A percentile compares a stretch with the other conserved stretches of the same genome.
These are phyloP conservation scores for Leucocoprinus sp. DNA, from an alignment of 768 basidiomycete species.

Conservation along the genomic window DNA sequence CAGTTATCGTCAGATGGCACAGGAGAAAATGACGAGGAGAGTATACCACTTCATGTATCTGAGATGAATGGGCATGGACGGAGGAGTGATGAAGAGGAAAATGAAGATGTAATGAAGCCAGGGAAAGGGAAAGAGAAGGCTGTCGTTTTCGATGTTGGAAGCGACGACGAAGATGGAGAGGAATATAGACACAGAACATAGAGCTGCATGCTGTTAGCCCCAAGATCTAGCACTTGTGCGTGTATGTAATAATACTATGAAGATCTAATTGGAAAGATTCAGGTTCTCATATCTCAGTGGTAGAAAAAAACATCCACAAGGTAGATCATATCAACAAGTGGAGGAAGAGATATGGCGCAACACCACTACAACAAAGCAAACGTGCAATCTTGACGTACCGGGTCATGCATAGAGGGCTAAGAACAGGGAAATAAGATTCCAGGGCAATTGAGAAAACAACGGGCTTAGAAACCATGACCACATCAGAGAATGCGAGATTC, in stretches of 20 bases:
- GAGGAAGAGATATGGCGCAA: too few species aligned
- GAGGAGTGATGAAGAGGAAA: conserved; percentile 32
- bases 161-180: conserved; percentile 44
- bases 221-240: not conserved
- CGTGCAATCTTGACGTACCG: too few species aligned
- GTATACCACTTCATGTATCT: conserved; percentile 52
- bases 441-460: too few species aligned
- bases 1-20: conserved; percentile 26
- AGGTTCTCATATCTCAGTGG: not conserved
- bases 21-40: conserved; percentile 46
- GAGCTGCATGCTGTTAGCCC: not conserved
- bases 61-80: conserved; percentile 29
- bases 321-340: too few species aligned
- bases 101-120: conserved; percentile 20
- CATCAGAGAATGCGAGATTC: too few species aligned
- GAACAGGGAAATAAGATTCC: too few species aligned
- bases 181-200: conserved; percentile 20
- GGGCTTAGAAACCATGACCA: too few species aligned
- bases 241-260: not conserved
- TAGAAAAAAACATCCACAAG: not conserved
- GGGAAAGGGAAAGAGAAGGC: conserved; percentile 46
- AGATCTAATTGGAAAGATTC: not conserved
- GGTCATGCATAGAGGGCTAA: too few species aligned
- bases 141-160: conserved; percentile 48
- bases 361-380: too few species aligned